These are phyloP conservation scores for Lactarius hatsudake DNA, from an alignment of 768 basidiomycete species.

Conservation along the genomic window DNA sequence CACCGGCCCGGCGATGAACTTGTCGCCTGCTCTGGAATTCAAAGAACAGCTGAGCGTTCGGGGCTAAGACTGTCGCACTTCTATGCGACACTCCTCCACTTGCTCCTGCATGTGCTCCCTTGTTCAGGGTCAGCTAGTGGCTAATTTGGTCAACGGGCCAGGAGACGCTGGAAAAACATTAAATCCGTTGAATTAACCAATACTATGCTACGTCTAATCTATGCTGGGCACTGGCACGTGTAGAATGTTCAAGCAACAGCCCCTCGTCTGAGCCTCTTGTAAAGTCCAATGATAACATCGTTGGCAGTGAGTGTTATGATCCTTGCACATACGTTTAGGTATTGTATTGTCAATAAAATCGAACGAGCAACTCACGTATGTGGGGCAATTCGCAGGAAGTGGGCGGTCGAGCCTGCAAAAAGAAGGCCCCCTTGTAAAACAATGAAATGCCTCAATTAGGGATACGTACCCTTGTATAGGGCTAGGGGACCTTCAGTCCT, in stretches of 20 bases:
- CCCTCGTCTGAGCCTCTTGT: constrained; percentile 43
- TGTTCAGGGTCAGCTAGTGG: not conserved
- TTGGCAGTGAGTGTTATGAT: constrained; percentile 91
- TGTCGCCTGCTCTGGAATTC: no score
- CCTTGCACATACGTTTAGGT: constrained; percentile 37
- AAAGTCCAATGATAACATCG: constrained; percentile 69
- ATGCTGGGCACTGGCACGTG: not conserved
- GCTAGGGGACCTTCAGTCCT: constrained; percentile 85
- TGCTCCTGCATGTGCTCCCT: no score
- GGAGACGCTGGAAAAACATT: not conserved
- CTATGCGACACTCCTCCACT: no score
- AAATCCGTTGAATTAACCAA: not conserved
- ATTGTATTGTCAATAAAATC: not conserved
- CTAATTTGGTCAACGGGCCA: not conserved
- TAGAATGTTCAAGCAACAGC: constrained; percentile 18
- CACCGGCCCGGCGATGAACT: no score
- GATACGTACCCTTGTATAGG: constrained; percentile 84
- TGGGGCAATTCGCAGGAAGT: constrained; percentile 89
- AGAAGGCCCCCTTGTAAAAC: not conserved
- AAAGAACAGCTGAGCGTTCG: no score
- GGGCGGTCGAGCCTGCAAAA: constrained; percentile 81
- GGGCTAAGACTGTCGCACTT: no score
- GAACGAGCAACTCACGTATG: constrained; percentile 62
- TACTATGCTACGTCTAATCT: not conserved
- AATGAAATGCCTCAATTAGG: not conserved